Conservation (phyloP, 2,329 filamentous ascomycete genomes). For the Hypoxylon sp. region DNA sequence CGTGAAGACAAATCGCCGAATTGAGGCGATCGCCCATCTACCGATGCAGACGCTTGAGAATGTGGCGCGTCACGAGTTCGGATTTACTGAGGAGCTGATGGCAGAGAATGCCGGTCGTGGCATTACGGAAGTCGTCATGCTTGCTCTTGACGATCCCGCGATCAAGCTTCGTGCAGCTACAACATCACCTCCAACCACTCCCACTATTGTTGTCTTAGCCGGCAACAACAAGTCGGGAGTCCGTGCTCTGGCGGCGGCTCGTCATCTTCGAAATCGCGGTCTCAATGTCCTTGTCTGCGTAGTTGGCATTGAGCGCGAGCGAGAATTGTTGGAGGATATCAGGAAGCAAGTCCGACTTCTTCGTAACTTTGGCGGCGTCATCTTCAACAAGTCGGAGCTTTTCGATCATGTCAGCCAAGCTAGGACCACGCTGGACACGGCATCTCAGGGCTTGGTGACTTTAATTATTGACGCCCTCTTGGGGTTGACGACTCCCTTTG, state of each 20-base stretch:
- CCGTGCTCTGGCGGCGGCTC: conserved; percentile 85
- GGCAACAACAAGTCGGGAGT: conserved; percentile 95
- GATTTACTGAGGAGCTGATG: conserved; percentile 90
- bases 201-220: conserved; percentile 80
- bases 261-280: conserved; percentile 88
- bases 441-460: conserved; percentile 51
- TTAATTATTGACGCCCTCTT: conserved; percentile 83
- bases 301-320: conserved; percentile 86
- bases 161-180: conserved; percentile 67
- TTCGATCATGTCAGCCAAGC: conserved; percentile 71
- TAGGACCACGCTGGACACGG: conserved; percentile 53
- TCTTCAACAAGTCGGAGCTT: conserved; percentile 73
- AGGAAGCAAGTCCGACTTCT: conserved; percentile 87
- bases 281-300: conserved; percentile 86
- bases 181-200: conserved; percentile 51
- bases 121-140: conserved; percentile 86
- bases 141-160: conserved; percentile 74
- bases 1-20: conserved; percentile 68
- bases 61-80: conserved; percentile 88
- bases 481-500: conserved; percentile 88
- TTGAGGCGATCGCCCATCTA: conserved; percentile 77
- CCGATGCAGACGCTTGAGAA: conserved; percentile 96
- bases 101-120: conserved; percentile 91
- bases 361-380: conserved; percentile 83
- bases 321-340: conserved; percentile 84